A percentile compares a stretch with the other conserved stretches of the same genome.
Conservation (phyloP, 192 early-diverging fungal genomes). For the Coemansia sp. region DNA sequence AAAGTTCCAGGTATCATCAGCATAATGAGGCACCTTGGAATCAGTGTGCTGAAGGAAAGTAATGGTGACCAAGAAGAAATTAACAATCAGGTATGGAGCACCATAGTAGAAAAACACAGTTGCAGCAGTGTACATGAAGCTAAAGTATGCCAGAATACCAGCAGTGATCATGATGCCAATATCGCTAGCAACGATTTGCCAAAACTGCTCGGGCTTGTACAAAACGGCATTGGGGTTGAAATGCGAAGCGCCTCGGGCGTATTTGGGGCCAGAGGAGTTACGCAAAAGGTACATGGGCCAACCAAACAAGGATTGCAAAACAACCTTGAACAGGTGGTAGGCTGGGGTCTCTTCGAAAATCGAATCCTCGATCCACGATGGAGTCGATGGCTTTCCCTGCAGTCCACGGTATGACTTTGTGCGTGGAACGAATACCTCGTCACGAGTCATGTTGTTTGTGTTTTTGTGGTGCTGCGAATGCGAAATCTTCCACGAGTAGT, state of each 20-base stretch:
- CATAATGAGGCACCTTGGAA: slow-evolving; percentile 84
- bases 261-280: slow-evolving; percentile 78
- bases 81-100: slow-evolving; percentile 89
- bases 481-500: slow-evolving; percentile 87
- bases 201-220: slow-evolving; percentile 72
- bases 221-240: slow-evolving; percentile 78
- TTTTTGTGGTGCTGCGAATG: slow-evolving; percentile 94
- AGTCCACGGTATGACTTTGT: slow-evolving; percentile 61
- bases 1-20: slow-evolving; percentile 83
- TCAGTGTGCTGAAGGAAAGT: slow-evolving; percentile 95
- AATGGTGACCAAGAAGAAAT: slow-evolving; percentile 95
- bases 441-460: slow-evolving; percentile 83
- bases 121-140: slow-evolving; percentile 52
- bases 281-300: slow-evolving; percentile 85
- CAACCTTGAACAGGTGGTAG: slow-evolving; percentile 57
- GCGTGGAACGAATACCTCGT: slow-evolving; percentile 92
- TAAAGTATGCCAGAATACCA: slow-evolving; percentile 52
- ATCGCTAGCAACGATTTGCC: slow-evolving; percentile 69
- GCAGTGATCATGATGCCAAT: slow-evolving; percentile 63
- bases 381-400: slow-evolving; percentile 49
- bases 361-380: slow-evolving; percentile 51
- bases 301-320: slow-evolving; percentile 72
- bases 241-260: slow-evolving; percentile 74
- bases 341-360: slow-evolving; percentile 75
- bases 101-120: slow-evolving; percentile 80